Evolutionary conservation across 2,329 filamentous ascomycete genomes (phyloP).

Genomic region (Lizonia empirigonia): DNA sequence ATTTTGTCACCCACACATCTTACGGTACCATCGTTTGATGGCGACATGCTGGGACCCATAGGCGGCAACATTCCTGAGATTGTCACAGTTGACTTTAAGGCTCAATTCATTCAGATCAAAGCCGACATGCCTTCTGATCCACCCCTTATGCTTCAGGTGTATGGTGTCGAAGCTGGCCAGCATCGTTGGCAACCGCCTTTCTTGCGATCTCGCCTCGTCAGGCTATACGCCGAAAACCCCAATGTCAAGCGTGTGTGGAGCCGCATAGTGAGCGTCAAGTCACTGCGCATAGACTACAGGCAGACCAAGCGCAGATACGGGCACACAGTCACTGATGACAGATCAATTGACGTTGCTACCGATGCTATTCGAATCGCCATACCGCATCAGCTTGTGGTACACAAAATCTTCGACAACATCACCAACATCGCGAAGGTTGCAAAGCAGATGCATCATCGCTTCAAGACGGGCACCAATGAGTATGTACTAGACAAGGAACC

Average conservation of each 20-base stretch:
- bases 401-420: constrained; percentile 91
- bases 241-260: constrained; percentile 85
- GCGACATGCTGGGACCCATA: constrained; percentile 34
- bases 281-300: constrained; percentile 78
- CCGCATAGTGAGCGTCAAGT: constrained; percentile 81
- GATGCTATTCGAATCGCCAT: constrained; percentile 88
- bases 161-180: constrained; percentile 78
- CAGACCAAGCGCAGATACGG: constrained; percentile 73
- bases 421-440: constrained; percentile 86
- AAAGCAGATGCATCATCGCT: constrained; percentile 90
- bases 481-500: constrained; percentile 86
- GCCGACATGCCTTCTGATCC: constrained; percentile 87
- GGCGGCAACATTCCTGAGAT: constrained; percentile 62
- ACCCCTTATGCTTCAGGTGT: constrained; percentile 87
- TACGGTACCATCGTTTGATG: constrained; percentile 40
- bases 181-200: constrained; percentile 90
- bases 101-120: constrained; percentile 83
- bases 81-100: constrained; percentile 80
- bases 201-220: constrained; percentile 73
- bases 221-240: constrained; percentile 88
- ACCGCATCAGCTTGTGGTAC: constrained; percentile 87
- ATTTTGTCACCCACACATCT: constrained; percentile 30
- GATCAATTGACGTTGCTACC: constrained; percentile 79
- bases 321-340: constrained; percentile 70
- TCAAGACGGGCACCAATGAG: constrained; percentile 84